Base-by-base conservation (phyloP, 164 flowering plant genomes). In the Tinospora cordifolia region DNA sequence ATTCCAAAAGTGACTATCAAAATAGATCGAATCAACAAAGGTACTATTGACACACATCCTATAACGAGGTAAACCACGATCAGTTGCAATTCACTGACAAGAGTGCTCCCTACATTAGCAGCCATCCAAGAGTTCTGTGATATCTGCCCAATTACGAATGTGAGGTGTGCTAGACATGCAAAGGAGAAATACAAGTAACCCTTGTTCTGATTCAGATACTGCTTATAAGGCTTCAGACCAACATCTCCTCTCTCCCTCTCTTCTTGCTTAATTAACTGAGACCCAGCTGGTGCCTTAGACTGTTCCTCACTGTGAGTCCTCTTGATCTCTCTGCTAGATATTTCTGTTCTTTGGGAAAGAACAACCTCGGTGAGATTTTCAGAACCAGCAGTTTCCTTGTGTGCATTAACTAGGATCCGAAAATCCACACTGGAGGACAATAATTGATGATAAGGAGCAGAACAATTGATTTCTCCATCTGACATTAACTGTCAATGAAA, bases 61-160 rank as follows among this genome's bases (percentile, higher is more conserved):
- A 87, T 83, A 38, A 76, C 49, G 62, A 84, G 71, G 80, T 87
- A 90, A 6, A 88, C 86, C 9, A 71, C 5, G 38, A 86, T 77
- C 75, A 90, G 64, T 59, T 62, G 70, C 70, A 76, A 59, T 39
- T 36, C 73, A 80, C 81, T 77, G 15, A 86, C 82, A 27, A 70
- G 49, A 66, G 85, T 71, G 66, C 84, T 76, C 54, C 86, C 80
- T 40, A 88, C 77, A 41, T 85, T 77, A 26, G 86, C 83, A 68
- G 98, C 98, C 84, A 92, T 80, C 93, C 91, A 90, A 17, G 80
- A 81, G 77, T 81, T 84, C 70, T 89, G 94, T 22, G 59, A 17
- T 59, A 87, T 67, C 72, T 84, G 88, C 8, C 84, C 84, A 22
- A 59, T 65, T 24, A 83, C 74, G 71, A 87, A 92, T 15, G 70